Percentiles rank a stretch among this genome's conserved stretches.
Conservation (phyloP, 2,329 filamentous ascomycete genomes). For the Monosporascus sp. region DNA sequence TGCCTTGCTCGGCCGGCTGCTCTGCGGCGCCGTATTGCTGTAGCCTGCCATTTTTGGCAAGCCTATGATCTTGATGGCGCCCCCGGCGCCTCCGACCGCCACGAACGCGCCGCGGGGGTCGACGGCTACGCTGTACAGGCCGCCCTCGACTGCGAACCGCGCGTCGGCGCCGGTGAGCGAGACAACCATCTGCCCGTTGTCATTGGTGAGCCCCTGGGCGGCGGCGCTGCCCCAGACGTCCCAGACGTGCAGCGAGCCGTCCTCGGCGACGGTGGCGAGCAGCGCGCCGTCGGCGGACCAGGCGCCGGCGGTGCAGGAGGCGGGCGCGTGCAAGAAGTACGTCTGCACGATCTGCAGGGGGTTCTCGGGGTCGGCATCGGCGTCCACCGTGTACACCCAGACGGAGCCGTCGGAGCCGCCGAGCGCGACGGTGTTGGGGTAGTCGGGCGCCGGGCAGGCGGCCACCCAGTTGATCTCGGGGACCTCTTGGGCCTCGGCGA, state of each 20-base stretch:
- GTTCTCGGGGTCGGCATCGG: conserved; percentile 45
- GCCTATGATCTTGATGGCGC: conserved; percentile 78
- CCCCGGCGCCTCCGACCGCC: conserved; percentile 82
- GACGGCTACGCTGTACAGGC: conserved; percentile 81
- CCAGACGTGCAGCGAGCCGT: conserved; percentile 85
- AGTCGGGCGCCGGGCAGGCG: conserved; percentile 64
- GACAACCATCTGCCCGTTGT: conserved; percentile 62
- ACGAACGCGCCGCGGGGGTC: conserved; percentile 75
- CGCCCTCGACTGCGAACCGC: conserved; percentile 86
- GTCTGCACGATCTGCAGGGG: conserved; percentile 79
- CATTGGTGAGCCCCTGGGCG: conserved; percentile 43
- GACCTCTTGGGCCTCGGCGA: conserved; percentile 81
- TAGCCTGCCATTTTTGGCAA: conserved; percentile 58
- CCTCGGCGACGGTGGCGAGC: conserved; percentile 83
- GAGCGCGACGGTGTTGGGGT: conserved; percentile 78
- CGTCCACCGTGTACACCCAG: conserved; percentile 89
- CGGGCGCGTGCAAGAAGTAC: conserved; percentile 81
- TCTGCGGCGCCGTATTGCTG: conserved; percentile 11
- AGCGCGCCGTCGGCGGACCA: conserved; percentile 87
- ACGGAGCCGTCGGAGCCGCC: conserved; percentile 88
- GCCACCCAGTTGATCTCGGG: conserved; percentile 91
- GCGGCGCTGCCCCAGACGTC: conserved; percentile 81
- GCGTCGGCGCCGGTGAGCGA: conserved; percentile 76
- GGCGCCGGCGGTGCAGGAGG: conserved; percentile 76
- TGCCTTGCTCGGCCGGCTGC: conserved; percentile 25